Conservation (phyloP, 768 basidiomycete species). For the Tricholoma sp. region DNA sequence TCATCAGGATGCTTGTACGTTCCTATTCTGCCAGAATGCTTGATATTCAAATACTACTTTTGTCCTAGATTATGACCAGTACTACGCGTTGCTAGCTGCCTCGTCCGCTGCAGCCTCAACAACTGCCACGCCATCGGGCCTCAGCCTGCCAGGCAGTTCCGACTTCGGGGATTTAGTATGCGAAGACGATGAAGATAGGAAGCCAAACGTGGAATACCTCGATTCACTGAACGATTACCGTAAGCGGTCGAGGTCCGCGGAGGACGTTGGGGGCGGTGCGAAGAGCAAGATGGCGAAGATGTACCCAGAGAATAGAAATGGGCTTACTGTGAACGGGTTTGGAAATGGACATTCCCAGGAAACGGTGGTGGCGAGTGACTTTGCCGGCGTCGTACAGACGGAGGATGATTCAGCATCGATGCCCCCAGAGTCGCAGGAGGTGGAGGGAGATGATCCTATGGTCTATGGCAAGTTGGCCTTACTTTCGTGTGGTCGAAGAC, state of each 20-base stretch:
- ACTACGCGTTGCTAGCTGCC: constrained; percentile 72
- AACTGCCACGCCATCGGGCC: constrained; percentile 55
- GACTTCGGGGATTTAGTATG: constrained; percentile 46
- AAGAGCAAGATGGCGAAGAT: constrained; percentile 38
- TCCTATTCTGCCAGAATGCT: background rate
- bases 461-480: constrained; percentile 52
- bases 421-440: background rate
- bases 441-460: constrained; percentile 48
- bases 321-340: constrained; percentile 26
- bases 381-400: constrained; percentile 11
- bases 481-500: background rate
- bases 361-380: constrained; percentile 18
- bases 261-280: constrained; percentile 42
- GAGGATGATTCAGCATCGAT: constrained; percentile 15
- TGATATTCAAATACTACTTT: background rate
- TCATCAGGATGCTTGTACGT: constrained; percentile 64
- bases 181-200: constrained; percentile 67
- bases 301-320: constrained; percentile 6
- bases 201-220: constrained; percentile 59
- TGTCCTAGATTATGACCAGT: constrained; percentile 67
- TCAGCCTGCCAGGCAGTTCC: constrained; percentile 39
- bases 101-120: constrained; percentile 48
- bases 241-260: constrained; percentile 66
- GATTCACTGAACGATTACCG: constrained; percentile 68
- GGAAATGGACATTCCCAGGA: constrained; percentile 10